Base-by-base conservation (phyloP, 2,329 filamentous ascomycete genomes). In the Endocalyx cinctus region DNA sequence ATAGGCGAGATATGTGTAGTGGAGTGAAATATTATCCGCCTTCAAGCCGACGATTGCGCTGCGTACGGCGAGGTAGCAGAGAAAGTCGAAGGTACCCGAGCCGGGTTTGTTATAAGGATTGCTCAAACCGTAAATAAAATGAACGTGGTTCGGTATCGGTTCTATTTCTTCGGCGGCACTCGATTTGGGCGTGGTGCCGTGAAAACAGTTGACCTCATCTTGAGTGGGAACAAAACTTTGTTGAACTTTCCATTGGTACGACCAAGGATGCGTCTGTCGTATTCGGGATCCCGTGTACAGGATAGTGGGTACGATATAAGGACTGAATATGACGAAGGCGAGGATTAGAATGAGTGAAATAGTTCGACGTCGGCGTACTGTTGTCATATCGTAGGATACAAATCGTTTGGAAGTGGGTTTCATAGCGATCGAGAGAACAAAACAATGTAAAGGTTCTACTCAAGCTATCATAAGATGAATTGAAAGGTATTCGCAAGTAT, bases 1-100 rank as follows among this genome's bases (percentile, higher is more conserved):
- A 16, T 55, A 47, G 32, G 60, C 54, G 25, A 64, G 53, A 38
- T 57, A 56, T n/a, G 58, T 60, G 28, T 63, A 61, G 42, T 63
- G 60, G 7, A 63, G 48, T 10, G 47, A 57, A 20, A 63, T 35
- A 7, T 48, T 48, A 4, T 60, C 53, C n/a, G 60, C 58, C 18
- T 49, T 50, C 39, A 63, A 51, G 18, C 58, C 56, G 10, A 61
- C 48, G 15, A 61, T 45, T 15, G 59, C 60, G 30, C 57, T 58
- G 29, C 57, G 55, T 20, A 63, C 41, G 13, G 60, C 57, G 7
- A 64, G 50, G 46, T 62, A 64, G 40, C 46, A 51, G 29, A 62
- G 47, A 38, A 64, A 63, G 33, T 55, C 53, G 40, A 64, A 58
- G 16, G 53, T 53, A 18, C 55, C 57, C 12, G 47, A 54, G 29